These are phyloP conservation scores for Phytophthora multivora DNA, from an alignment of 352 stramenopile species.

Conservation along the genomic window DNA sequence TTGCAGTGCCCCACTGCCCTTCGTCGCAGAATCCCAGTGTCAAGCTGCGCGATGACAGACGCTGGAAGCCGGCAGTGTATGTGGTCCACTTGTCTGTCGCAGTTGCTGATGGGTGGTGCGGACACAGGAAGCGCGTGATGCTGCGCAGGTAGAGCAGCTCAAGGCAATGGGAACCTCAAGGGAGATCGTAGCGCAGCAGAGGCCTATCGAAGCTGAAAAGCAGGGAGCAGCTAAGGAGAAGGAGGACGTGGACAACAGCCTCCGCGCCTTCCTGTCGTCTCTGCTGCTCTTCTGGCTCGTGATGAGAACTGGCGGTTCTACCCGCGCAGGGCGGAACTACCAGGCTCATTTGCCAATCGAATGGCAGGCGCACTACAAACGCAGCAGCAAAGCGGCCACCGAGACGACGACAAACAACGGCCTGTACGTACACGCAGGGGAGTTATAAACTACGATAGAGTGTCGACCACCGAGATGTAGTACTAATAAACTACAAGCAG, in stretches of 20 bases:
- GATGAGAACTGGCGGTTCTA: constrained; percentile 14
- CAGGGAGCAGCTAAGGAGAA: constrained; percentile 40
- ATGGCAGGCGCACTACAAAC: constrained; percentile 38
- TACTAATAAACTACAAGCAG: neutral
- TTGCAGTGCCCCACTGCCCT: too few relatives aligned
- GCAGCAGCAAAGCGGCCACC: constrained; percentile 15
- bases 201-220: constrained; percentile 43
- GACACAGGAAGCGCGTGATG: too few relatives aligned
- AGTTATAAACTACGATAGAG: neutral
- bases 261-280: constrained; percentile 48
- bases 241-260: constrained; percentile 39
- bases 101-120: too few relatives aligned
- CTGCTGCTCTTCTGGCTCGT: constrained; percentile 60
- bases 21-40: too few relatives aligned
- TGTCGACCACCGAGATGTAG: constrained; percentile 10
- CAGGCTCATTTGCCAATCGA: constrained; percentile 18
- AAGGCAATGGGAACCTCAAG: too few relatives aligned
- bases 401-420: constrained; percentile 8
- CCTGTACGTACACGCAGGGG: neutral
- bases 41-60: too few relatives aligned
- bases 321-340: constrained; percentile 10
- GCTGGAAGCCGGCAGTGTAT: too few relatives aligned
- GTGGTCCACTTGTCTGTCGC: too few relatives aligned
- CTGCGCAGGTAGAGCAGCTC: too few relatives aligned
- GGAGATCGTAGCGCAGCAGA: constrained; percentile 58